phyloP scores from a whole-genome alignment of 176 grass and related monocot species.

The Avena eriantha region DNA sequence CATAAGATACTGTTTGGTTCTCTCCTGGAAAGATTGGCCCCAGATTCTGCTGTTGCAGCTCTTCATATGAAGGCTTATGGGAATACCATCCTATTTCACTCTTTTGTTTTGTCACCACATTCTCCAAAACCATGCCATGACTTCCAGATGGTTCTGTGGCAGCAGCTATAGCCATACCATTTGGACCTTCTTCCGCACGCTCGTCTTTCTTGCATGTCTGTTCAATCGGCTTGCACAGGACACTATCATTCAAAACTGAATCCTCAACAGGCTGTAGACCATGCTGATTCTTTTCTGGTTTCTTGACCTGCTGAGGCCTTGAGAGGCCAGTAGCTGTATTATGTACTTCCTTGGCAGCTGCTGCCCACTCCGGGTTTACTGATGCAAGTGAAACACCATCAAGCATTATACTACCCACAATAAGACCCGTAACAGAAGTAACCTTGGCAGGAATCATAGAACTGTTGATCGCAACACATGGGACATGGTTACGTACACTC shows the following conservation, averaged over 20 bases:
- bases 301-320: conserved; percentile 51
- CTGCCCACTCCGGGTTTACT: conserved; percentile 30
- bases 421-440: conserved; percentile 47
- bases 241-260: conserved; percentile 45
- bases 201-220: conserved; percentile 51
- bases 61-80: conserved; percentile 57
- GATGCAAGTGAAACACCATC: conserved; percentile 34
- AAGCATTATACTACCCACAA: conserved; percentile 45
- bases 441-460: conserved; percentile 33
- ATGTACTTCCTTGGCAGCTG: conserved; percentile 45
- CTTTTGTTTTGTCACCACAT: conserved; percentile 45
- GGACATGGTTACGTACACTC: conserved; percentile 12
- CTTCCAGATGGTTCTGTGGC: conserved; percentile 37
- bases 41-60: conserved; percentile 43
- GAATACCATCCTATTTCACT: conserved; percentile 60
- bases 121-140: conserved; percentile 29
- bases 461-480: conserved; percentile 18
- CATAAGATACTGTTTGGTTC: conserved; percentile 11
- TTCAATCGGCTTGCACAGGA: conserved; percentile 54
- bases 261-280: conserved; percentile 32
- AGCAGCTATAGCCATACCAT: conserved; percentile 28
- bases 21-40: conserved; percentile 19
- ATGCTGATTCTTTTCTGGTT: conserved; percentile 48
- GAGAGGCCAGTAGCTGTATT: conserved; percentile 34
- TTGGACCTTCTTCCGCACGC: conserved; percentile 39